Evolutionary conservation across 208 protist species (phyloP).

Genomic region (Blechomonas ayalai): DNA sequence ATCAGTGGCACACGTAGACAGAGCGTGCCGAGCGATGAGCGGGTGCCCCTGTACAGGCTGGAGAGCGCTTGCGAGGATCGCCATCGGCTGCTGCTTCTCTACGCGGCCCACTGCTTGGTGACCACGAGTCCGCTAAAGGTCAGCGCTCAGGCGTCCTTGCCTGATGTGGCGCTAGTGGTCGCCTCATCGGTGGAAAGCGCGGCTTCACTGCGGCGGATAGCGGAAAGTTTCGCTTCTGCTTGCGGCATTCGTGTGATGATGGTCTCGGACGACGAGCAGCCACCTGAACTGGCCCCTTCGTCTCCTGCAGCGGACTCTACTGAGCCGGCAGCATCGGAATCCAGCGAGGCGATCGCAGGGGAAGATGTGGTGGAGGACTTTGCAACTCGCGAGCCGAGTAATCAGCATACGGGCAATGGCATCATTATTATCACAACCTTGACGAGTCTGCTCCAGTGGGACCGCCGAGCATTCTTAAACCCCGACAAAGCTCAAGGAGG

Average conservation of each 20-base stretch:
- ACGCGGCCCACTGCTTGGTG: slow-evolving; percentile 48
- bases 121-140: slow-evolving; percentile 28
- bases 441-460: slow-evolving; percentile 3
- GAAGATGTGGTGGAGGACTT: too few species aligned
- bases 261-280: slow-evolving; percentile 2
- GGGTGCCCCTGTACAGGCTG: slow-evolving; percentile 24
- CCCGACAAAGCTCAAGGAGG: neutral
- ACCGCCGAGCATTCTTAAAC: neutral
- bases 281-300: neutral
- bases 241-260: slow-evolving; percentile 6
- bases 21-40: too few species aligned
- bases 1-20: too few species aligned
- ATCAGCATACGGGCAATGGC: too few species aligned
- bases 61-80: slow-evolving; percentile 25
- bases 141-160: slow-evolving; percentile 6
- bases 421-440: slow-evolving; percentile 4
- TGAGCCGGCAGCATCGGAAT: too few species aligned
- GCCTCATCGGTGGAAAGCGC: slow-evolving; percentile 6
- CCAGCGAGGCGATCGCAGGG: too few species aligned
- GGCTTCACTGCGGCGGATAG: slow-evolving; percentile 14
- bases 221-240: neutral
- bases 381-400: too few species aligned
- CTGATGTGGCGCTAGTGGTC: neutral
- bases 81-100: slow-evolving; percentile 30
- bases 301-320: too few species aligned